phyloP scores from a whole-genome alignment of 257 asterid genomes.

The Hygrophila difformis region DNA sequence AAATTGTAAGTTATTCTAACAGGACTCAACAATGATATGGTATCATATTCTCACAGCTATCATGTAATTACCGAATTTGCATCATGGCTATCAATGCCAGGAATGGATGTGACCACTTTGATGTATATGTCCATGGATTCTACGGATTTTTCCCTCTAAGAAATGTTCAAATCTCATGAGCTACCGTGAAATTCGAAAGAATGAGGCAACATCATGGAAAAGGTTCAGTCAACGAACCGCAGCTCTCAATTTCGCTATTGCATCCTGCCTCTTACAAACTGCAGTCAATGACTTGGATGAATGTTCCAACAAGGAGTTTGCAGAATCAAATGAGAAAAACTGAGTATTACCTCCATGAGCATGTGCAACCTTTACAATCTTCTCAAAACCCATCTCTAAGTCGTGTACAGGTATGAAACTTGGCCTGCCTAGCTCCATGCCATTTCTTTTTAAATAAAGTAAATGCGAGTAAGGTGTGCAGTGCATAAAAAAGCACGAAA shows the following conservation, averaged over 20 bases:
- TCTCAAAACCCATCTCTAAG: slow-evolving; percentile 91
- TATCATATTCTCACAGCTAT: too few relatives aligned
- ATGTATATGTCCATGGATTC: slow-evolving; percentile 60
- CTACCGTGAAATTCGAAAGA: too few relatives aligned
- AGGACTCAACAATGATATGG: too few relatives aligned
- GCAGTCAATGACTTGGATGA: slow-evolving; percentile 21
- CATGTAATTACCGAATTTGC: slow-evolving; percentile 62
- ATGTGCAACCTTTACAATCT: slow-evolving; percentile 75
- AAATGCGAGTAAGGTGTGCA: slow-evolving; percentile 16
- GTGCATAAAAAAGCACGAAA: neutral
- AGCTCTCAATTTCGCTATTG: slow-evolving; percentile 52
- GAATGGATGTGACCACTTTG: slow-evolving; percentile 82
- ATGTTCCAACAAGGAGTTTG: slow-evolving; percentile 7
- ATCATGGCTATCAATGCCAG: slow-evolving; percentile 81
- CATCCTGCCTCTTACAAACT: slow-evolving; percentile 83
- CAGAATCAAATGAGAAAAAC: neutral
- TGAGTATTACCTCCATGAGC: slow-evolving; percentile 77
- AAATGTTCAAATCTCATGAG: too few relatives aligned
- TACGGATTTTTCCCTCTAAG: slow-evolving; percentile 70
- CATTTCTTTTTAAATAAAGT: slow-evolving; percentile 45
- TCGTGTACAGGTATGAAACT: slow-evolving; percentile 75
- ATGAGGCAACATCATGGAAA: too few relatives aligned
- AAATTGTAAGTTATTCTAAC: neutral
- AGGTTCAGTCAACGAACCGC: slow-evolving; percentile 44
- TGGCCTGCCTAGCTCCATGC: slow-evolving; percentile 77